These are phyloP conservation scores for Naganishia randhawae DNA, from an alignment of 768 basidiomycete species.

Conservation along the genomic window DNA sequence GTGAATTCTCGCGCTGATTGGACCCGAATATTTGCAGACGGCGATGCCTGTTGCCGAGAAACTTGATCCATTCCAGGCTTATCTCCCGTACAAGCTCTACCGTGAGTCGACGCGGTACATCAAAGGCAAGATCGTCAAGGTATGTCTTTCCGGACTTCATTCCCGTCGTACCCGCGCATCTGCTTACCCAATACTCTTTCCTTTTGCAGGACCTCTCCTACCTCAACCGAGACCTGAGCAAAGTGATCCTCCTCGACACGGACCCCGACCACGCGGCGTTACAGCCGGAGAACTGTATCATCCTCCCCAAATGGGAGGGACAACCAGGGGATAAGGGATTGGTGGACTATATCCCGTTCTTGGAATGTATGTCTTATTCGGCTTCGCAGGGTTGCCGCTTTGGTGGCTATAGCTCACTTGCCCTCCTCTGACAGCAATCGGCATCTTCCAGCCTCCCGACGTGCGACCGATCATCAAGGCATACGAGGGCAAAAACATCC, in stretches of 20 bases:
- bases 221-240: slow-evolving; percentile 86
- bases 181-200: slow-evolving; percentile 10
- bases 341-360: slow-evolving; percentile 90
- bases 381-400: background rate
- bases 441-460: slow-evolving; percentile 80
- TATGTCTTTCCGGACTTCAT: too few species aligned
- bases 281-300: slow-evolving; percentile 83
- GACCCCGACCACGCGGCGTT: slow-evolving; percentile 68
- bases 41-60: slow-evolving; percentile 84
- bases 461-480: slow-evolving; percentile 80
- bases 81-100: slow-evolving; percentile 83
- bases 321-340: slow-evolving; percentile 69
- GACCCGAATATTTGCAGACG: slow-evolving; percentile 57
- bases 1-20: background rate
- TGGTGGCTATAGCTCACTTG: background rate
- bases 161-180: background rate
- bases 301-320: slow-evolving; percentile 82
- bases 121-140: slow-evolving; percentile 82
- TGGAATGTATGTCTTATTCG: slow-evolving; percentile 73
- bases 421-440: slow-evolving; percentile 63
- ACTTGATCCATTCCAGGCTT: slow-evolving; percentile 88
- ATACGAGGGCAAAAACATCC: slow-evolving; percentile 82
- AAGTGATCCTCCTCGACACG: slow-evolving; percentile 83
- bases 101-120: slow-evolving; percentile 82
- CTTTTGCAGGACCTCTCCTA: slow-evolving; percentile 74